phyloP scores from a whole-genome alignment of 192 early-diverging fungal genomes.

The Geosiphon pyriformis region DNA sequence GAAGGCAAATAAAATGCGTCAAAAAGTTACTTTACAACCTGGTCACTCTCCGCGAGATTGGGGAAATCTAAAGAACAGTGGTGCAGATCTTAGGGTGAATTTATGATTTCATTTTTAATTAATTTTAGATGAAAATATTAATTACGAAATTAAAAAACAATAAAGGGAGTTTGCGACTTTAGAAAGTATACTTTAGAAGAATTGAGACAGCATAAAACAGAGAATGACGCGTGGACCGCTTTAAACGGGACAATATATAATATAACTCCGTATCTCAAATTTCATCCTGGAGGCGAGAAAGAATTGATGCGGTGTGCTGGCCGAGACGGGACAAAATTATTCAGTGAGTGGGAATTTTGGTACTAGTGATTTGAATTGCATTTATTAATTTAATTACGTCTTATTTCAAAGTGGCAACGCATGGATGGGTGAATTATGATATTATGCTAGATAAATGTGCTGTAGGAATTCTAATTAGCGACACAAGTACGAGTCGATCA shows the following conservation, averaged over 20 bases:
- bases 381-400: neutral
- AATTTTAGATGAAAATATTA: too few species aligned
- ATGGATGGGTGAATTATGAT: conserved; percentile 96
- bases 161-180: conserved; percentile 51
- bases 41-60: conserved; percentile 91
- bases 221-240: conserved; percentile 85
- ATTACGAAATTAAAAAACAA: too few species aligned
- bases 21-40: conserved; percentile 78
- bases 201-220: conserved; percentile 66
- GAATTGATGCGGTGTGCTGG: conserved; percentile 82
- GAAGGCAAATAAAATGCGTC: conserved; percentile 34
- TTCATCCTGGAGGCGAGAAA: conserved; percentile 82
- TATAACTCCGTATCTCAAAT: conserved; percentile 81
- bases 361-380: neutral
- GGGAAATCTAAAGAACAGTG: conserved; percentile 77
- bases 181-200: conserved; percentile 66
- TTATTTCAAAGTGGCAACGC: conserved; percentile 51
- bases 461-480: conserved; percentile 51
- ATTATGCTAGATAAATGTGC: conserved; percentile 77
- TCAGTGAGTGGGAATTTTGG: conserved; percentile 45
- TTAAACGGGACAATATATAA: conserved; percentile 91
- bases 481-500: neutral
- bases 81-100: conserved; percentile 61
- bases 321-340: conserved; percentile 86
- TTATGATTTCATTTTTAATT: neutral